Percentiles rank a stretch among this genome's conserved stretches.
phyloP scores from a whole-genome alignment of 805 yeast species.

The Cyberlindnera maclurae region DNA sequence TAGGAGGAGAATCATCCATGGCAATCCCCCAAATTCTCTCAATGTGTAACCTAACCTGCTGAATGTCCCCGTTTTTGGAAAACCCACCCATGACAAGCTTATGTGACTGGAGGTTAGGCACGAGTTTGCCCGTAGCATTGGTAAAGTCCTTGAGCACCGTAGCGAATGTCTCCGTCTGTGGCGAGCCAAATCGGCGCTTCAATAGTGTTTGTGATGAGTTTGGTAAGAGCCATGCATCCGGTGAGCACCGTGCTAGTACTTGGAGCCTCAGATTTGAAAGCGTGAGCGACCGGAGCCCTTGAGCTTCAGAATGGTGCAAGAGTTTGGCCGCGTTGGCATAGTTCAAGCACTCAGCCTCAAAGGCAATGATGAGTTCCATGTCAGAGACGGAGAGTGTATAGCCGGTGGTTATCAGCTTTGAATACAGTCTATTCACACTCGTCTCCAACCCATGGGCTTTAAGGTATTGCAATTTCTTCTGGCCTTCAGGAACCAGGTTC shows the following conservation, averaged over 20 bases:
- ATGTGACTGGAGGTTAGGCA: constrained; percentile 16
- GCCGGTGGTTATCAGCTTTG: constrained; percentile 1
- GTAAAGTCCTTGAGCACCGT: constrained; percentile 5
- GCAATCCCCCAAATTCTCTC: constrained; percentile 18
- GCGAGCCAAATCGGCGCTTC: not conserved
- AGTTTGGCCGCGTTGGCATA: constrained; percentile 8
- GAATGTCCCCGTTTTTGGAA: constrained; percentile 11
- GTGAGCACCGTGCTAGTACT: constrained; percentile 14
- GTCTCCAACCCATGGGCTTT: not conserved
- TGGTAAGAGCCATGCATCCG: constrained; percentile 10
- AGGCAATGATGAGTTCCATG: constrained; percentile 2
- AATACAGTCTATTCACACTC: constrained; percentile 2
- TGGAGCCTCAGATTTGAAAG: constrained; percentile 14
- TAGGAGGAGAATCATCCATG: constrained; percentile 3
- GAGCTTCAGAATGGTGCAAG: constrained; percentile 4
- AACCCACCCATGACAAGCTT: constrained; percentile 19
- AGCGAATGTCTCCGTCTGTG: constrained; percentile 3
- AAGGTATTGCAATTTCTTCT: not conserved
- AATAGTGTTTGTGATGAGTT: constrained; percentile 1
- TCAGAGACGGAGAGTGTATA: constrained; percentile 7
- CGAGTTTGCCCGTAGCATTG: constrained; percentile 2
- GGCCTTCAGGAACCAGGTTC: constrained; percentile 1
- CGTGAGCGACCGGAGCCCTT: constrained; percentile 5
- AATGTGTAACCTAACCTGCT: constrained; percentile 17
- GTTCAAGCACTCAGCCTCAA: constrained; percentile 3